Conservation (phyloP, 441 rosid genomes). For the Corymbia calophylla region DNA sequence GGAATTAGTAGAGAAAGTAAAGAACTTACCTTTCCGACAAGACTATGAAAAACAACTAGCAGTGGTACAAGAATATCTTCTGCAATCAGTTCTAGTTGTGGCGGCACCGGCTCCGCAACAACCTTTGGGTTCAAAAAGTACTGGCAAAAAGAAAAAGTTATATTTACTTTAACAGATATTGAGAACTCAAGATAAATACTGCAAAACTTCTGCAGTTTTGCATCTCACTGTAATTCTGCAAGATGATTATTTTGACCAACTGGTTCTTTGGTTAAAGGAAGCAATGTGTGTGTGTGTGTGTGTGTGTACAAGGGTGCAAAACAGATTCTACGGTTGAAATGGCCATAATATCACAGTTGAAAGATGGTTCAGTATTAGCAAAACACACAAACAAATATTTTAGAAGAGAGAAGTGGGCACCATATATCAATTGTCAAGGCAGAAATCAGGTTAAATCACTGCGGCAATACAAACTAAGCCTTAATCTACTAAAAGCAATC, state of each 20-base stretch:
- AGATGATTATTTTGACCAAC: background rate
- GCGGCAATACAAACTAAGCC: background rate
- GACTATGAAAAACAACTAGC: constrained; percentile 42
- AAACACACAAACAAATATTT: background rate
- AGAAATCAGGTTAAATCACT: background rate
- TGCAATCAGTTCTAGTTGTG: constrained; percentile 59
- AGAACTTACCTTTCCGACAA: constrained; percentile 52
- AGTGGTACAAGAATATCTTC: constrained; percentile 64
- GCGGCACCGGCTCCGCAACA: constrained; percentile 76
- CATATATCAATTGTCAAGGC: background rate
- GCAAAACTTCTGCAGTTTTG: background rate
- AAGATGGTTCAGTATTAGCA: background rate
- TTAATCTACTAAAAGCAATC: background rate
- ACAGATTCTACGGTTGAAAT: background rate
- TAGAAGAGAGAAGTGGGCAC: background rate
- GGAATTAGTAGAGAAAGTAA: background rate
- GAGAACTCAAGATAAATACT: background rate
- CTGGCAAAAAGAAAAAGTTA: constrained; percentile 22
- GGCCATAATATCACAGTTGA: background rate
- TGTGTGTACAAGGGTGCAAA: background rate
- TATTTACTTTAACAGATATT: background rate
- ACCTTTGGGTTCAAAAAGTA: constrained; percentile 81
- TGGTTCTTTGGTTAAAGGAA: background rate
- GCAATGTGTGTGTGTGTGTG: background rate
- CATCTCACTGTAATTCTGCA: background rate